Evolutionary conservation across 768 basidiomycete species (phyloP), one percentile per base, ranked within the genome.

Genomic region (Russula virescens): DNA sequence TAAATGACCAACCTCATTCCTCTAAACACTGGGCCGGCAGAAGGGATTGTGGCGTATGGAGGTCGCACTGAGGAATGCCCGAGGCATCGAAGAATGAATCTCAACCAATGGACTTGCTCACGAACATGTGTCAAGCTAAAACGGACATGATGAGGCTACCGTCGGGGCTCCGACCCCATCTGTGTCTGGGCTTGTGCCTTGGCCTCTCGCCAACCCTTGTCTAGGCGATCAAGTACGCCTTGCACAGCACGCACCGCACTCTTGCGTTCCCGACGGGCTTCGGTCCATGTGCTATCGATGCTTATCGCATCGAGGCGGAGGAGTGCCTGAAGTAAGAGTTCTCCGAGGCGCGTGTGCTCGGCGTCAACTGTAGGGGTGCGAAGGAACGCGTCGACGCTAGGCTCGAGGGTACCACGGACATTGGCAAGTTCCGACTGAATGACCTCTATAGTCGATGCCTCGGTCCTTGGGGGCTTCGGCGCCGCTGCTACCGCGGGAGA

Each of bases 181-280:
- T 26, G 58, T 38, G 31, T 28, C 55, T 64, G 58, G 31, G 31
- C n/a, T 55, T 53, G 63, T 28, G 52, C 51, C 55, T 53, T 64
- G 23, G 65, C 65, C 46, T 56, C 68, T 19, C 71, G 65, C 88
- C 89, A 91, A 7, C 81, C 86, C 26, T 76, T 80, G 72, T 96
- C 94, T 51, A 96, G 77, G 62, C 80, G 78, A 71, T 94, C 92
- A 62, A 98, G 80, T 67, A 92, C 78, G 26, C 76, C 80, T 75
- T 98, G 95, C 18, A 97, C 88, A 68, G 87, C 85, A 66, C 81
- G 86, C 53, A 98, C 94, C 1, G 91, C 95, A 35, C 81, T 84
- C 75, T 96, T 97, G 64, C 95, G 79, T 72, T 89, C 84, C 66
- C 77, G 78, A 69, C 95, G 81, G 16, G 94, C 94, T 5, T 85